A percentile compares a stretch with the other conserved stretches of the same genome.
Evolutionary conservation across 2,329 filamentous ascomycete genomes (phyloP).

Genomic region (Leptographium flavum): DNA sequence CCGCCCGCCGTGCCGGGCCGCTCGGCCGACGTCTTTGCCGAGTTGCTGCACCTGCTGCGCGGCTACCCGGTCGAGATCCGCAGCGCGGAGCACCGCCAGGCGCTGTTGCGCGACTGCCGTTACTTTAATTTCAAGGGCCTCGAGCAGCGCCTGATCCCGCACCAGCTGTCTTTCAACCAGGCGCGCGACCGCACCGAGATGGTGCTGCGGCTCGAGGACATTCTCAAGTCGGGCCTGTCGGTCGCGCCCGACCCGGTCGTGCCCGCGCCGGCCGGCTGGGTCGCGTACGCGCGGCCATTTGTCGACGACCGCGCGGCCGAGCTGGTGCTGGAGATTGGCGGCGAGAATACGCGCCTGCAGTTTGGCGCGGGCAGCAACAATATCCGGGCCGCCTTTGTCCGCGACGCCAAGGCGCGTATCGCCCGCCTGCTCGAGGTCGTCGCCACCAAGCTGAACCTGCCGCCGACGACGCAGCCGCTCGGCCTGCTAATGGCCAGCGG

Average conservation of each 20-base stretch:
- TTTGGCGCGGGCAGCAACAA: constrained; percentile 14
- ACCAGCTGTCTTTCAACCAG: constrained; percentile 63
- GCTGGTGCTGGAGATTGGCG: constrained; percentile 67
- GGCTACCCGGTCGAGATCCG: constrained; percentile 72
- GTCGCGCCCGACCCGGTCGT: constrained; percentile 34
- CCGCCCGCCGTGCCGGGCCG: constrained; percentile 71
- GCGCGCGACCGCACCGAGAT: constrained; percentile 59
- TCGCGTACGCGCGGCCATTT: constrained; percentile 73
- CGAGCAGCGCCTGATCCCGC: constrained; percentile 74
- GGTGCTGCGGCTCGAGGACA: constrained; percentile 63
- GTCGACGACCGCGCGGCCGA: constrained; percentile 63
- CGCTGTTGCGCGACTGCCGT: constrained; percentile 70
- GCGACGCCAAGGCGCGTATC: constrained; percentile 54
- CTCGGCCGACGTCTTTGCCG: constrained; percentile 70
- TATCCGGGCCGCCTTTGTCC: constrained; percentile 59
- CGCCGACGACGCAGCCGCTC: constrained; percentile 41
- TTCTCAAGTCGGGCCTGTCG: constrained; percentile 74
- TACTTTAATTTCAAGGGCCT: constrained; percentile 90
- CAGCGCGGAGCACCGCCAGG: constrained; percentile 59
- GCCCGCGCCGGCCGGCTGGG: constrained; percentile 31
- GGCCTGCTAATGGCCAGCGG: constrained; percentile 54
- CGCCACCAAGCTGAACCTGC: constrained; percentile 63
- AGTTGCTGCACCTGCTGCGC: constrained; percentile 66
- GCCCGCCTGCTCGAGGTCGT: constrained; percentile 65
- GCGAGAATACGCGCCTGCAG: constrained; percentile 47